These are phyloP conservation scores for Leccinum broughii DNA, from an alignment of 768 basidiomycete species.

Conservation along the genomic window DNA sequence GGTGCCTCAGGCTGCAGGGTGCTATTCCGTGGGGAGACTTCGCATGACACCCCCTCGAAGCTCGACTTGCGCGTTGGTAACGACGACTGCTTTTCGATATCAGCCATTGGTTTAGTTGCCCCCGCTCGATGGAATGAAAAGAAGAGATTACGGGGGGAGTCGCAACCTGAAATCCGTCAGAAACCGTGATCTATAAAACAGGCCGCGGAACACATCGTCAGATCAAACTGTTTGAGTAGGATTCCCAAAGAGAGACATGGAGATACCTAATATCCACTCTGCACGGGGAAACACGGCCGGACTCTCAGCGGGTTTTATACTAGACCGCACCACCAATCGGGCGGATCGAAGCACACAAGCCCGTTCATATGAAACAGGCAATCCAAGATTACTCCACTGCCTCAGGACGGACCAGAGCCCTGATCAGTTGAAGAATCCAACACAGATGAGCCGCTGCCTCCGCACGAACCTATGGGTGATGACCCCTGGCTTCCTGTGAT, in stretches of 20 bases:
- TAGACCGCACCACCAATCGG: conserved; percentile 10
- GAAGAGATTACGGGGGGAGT: conserved; percentile 17
- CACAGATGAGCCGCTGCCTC: conserved; percentile 9
- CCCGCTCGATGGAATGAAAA: conserved; percentile 6
- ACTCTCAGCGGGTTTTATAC: conserved; percentile 13
- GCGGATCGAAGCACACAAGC: conserved; percentile 6
- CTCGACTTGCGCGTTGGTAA: conserved; percentile 22
- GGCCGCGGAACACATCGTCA: conserved; percentile 17
- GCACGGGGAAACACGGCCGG: conserved; percentile 8
- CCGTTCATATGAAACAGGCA: conserved; percentile 8
- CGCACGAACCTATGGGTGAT: not conserved
- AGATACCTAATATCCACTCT: conserved; percentile 14
- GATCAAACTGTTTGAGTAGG: conserved; percentile 24
- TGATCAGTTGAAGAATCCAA: not conserved
- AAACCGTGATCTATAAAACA: conserved; percentile 29
- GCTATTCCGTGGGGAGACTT: conserved; percentile 24
- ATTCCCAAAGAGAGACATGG: conserved; percentile 24
- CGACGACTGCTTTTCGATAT: conserved; percentile 32
- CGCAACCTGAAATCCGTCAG: conserved; percentile 4
- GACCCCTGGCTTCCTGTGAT: not conserved
- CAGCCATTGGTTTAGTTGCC: conserved; percentile 25
- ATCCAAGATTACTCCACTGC: conserved; percentile 2
- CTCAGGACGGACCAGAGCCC: not conserved
- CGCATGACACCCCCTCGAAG: conserved; percentile 19
- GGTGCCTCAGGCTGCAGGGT: conserved; percentile 24